Base-by-base conservation (phyloP, 441 rosid genomes). In the Sinapis alba region DNA sequence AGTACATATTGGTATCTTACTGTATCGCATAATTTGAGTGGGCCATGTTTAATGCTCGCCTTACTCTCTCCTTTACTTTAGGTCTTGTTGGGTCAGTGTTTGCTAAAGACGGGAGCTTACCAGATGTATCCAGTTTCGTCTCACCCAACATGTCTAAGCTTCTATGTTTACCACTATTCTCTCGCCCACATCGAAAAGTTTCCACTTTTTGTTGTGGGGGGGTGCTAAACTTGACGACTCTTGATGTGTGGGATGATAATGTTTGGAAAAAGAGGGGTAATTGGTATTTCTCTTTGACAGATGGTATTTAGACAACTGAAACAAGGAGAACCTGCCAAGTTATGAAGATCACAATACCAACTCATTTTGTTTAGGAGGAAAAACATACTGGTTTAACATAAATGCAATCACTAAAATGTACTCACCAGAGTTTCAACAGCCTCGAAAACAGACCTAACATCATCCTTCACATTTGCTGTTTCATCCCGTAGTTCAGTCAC, bases 401-500 rank as follows among this genome's bases (percentile, higher is more conserved):
- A 43, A 58, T 60, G 20, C 24, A 19, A n/a, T n/a, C n/a, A n/a
- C n/a, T n/a, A n/a, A n/a, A 20, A 26, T 27, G 34, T 19, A 4
- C 77, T 80, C 72, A 96, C 98, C 93, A 96, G 84, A 60, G 76
- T 83, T 86, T 91, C 86, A 74, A 96, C 97, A 32, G 80, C 90
- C 78, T 75, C 72, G 34, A 89, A 85, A 58, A 87, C 93, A 78
- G 75, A 69, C 61, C 84, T 84, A 75, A 91, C 89, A 62, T 87
- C 83, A 21, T 66, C 78, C 12, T 84, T 79, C 53, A 89, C 81
- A 41, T 13, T 71, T 68, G 61, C 64, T 43, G 82, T 71, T 54
- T 68, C 74, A 73, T 80, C 86, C 41, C 86, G 86, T 68, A 96
- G 71, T 68, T 82, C 85, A 65, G 80, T 36, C 73, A 88, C 91